A percentile compares a stretch with the other conserved stretches of the same genome.
Evolutionary conservation across 164 flowering plant genomes (phyloP).

Genomic region (Echeveria elegans): DNA sequence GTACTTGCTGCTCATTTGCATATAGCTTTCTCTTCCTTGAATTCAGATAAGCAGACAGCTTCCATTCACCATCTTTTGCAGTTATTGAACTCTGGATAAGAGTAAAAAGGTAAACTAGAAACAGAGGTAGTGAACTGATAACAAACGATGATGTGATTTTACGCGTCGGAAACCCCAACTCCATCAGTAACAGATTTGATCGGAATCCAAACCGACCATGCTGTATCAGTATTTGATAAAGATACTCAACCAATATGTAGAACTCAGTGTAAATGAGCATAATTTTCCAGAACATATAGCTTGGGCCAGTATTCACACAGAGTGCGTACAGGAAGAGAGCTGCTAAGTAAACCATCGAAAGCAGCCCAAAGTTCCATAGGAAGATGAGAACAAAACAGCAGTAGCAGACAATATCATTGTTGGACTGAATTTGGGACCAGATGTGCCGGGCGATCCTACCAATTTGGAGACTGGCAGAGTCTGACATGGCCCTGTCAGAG

Average conservation of each 20-base stretch:
- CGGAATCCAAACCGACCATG: constrained; percentile 51
- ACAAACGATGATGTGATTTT: constrained; percentile 65
- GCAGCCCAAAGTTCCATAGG: constrained; percentile 81
- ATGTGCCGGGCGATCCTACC: constrained; percentile 49
- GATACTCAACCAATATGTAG: constrained; percentile 61
- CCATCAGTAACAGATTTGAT: constrained; percentile 33
- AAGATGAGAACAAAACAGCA: constrained; percentile 66
- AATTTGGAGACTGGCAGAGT: constrained; percentile 41
- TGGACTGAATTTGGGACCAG: constrained; percentile 66
- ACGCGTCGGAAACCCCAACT: constrained; percentile 55
- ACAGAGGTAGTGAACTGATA: constrained; percentile 60
- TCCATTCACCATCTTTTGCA: constrained; percentile 67
- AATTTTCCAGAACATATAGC: constrained; percentile 60
- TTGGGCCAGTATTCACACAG: constrained; percentile 71
- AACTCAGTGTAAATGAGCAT: constrained; percentile 73
- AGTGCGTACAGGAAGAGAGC: constrained; percentile 79
- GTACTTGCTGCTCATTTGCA: constrained; percentile 24
- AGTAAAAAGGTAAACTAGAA: constrained; percentile 68
- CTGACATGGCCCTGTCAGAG: constrained; percentile 37
- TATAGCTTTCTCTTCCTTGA: constrained; percentile 21
- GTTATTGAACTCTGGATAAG: constrained; percentile 72
- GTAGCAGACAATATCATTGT: constrained; percentile 77
- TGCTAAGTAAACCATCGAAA: constrained; percentile 72
- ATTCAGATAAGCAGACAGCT: constrained; percentile 30
- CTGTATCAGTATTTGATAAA: constrained; percentile 74